A percentile compares a stretch with the other conserved stretches of the same genome.
Conservation (phyloP, 2,329 filamentous ascomycete species). For the Tolypocladium endophyticum region DNA sequence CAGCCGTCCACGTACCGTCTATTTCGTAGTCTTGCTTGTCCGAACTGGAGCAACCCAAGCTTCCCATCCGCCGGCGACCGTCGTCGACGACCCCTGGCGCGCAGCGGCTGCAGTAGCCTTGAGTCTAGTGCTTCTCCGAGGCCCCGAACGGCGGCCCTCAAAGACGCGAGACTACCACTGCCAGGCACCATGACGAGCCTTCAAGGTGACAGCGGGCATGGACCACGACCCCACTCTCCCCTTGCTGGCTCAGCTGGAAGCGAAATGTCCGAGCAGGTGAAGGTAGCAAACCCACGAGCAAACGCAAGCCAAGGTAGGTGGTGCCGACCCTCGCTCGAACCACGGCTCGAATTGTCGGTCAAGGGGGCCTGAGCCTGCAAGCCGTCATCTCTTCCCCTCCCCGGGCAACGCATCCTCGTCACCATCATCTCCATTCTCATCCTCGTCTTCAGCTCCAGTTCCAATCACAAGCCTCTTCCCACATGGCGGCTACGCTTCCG, state of each 20-base stretch:
- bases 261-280: background rate
- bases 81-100: background rate
- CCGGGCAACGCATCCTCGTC: background rate
- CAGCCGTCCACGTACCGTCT: background rate
- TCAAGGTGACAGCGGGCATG: background rate
- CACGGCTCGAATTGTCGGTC: background rate
- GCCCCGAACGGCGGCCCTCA: background rate
- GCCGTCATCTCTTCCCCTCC: background rate
- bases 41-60: background rate
- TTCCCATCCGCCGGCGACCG: background rate
- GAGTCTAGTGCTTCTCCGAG: background rate
- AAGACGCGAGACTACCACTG: background rate
- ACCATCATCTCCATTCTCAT: background rate
- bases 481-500: conserved; percentile 7
- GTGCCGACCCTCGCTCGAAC: background rate
- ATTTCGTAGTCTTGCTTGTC: background rate
- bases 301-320: too few relatives aligned
- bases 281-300: background rate
- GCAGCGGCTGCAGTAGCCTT: background rate
- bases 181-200: background rate
- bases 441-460: background rate
- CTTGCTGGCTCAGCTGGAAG: background rate
- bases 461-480: background rate
- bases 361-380: background rate
- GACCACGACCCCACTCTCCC: background rate